These are phyloP conservation scores for Boletus vinaceobasis DNA, from an alignment of 768 basidiomycete species.

Conservation along the genomic window DNA sequence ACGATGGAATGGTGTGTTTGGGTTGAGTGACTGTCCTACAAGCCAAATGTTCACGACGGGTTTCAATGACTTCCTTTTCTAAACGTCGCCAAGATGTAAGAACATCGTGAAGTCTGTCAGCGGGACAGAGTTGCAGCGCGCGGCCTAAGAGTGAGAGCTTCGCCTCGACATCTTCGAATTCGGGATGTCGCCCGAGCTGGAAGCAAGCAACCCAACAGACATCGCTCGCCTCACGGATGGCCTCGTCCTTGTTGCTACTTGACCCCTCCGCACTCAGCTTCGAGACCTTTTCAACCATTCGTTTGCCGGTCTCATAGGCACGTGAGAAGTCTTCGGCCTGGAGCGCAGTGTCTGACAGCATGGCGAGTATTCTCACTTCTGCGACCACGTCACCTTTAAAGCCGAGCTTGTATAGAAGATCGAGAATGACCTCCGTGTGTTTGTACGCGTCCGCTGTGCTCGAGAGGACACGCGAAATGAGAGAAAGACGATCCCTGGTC, in stretches of 20 bases:
- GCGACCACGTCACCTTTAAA: slow-evolving; percentile 68
- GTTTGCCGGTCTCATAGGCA: slow-evolving; percentile 68
- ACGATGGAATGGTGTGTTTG: slow-evolving; percentile 16
- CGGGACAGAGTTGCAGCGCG: slow-evolving; percentile 82
- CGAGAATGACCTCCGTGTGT: slow-evolving; percentile 88
- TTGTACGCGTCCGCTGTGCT: slow-evolving; percentile 86
- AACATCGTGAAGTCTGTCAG: slow-evolving; percentile 76
- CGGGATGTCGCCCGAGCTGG: slow-evolving; percentile 80
- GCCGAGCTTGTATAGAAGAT: slow-evolving; percentile 86
- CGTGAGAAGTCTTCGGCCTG: slow-evolving; percentile 74
- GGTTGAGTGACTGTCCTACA: slow-evolving; percentile 17
- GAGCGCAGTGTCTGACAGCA: slow-evolving; percentile 87
- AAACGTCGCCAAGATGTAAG: slow-evolving; percentile 72
- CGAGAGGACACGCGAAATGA: slow-evolving; percentile 84
- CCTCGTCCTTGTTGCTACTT: slow-evolving; percentile 34
- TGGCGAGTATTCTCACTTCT: slow-evolving; percentile 78
- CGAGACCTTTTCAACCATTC: slow-evolving; percentile 66
- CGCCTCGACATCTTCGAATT: slow-evolving; percentile 63
- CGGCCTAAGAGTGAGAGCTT: slow-evolving; percentile 73
- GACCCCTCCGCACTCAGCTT: slow-evolving; percentile 39
- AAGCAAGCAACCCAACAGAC: slow-evolving; percentile 91
- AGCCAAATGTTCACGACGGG: slow-evolving; percentile 43
- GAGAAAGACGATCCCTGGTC: slow-evolving; percentile 80
- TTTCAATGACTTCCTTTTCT: slow-evolving; percentile 61
- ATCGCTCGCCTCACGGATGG: slow-evolving; percentile 60